These are phyloP conservation scores for Debaryomyces sp. DNA, from an alignment of 1,139 yeast genomes.

Conservation along the genomic window DNA sequence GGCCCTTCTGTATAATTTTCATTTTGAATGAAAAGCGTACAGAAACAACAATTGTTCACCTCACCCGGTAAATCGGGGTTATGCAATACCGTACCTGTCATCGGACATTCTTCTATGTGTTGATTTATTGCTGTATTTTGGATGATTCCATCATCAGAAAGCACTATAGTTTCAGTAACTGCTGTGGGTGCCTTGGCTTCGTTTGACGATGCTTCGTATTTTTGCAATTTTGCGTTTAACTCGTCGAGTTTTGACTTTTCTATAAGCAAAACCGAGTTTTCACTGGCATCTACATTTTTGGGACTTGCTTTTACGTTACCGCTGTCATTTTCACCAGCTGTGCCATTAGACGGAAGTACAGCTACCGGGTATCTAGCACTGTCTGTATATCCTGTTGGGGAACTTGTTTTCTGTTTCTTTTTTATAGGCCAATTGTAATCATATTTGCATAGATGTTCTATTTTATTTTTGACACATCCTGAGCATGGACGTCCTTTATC, in stretches of 20 bases:
- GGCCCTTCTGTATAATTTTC: background rate
- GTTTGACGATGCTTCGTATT: conserved; percentile 9
- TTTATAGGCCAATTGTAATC: conserved; percentile 14
- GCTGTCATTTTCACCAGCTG: background rate
- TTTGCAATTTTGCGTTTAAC: conserved; percentile 14
- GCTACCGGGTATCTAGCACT: conserved; percentile 1
- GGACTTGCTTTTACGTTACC: background rate
- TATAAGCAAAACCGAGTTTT: conserved; percentile 10
- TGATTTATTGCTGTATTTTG: conserved; percentile 1
- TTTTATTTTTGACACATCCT: conserved; percentile 26
- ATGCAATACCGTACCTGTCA: conserved; percentile 7
- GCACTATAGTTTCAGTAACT: background rate
- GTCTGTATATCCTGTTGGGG: background rate
- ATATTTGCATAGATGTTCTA: conserved; percentile 22
- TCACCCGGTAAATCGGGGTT: conserved; percentile 11
- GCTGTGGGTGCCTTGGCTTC: conserved; percentile 7
- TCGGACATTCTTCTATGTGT: conserved; percentile 3
- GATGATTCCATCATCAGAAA: background rate
- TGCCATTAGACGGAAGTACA: background rate
- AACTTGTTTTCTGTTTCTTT: background rate
- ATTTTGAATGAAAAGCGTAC: conserved; percentile 1
- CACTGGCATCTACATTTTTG: conserved; percentile 13
- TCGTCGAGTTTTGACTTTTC: conserved; percentile 16
- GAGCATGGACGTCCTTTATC: conserved; percentile 32
- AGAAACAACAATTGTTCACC: conserved; percentile 6